Conservation (phyloP, 1,139 yeast genomes). For the Suhomyces bokatorum region DNA sequence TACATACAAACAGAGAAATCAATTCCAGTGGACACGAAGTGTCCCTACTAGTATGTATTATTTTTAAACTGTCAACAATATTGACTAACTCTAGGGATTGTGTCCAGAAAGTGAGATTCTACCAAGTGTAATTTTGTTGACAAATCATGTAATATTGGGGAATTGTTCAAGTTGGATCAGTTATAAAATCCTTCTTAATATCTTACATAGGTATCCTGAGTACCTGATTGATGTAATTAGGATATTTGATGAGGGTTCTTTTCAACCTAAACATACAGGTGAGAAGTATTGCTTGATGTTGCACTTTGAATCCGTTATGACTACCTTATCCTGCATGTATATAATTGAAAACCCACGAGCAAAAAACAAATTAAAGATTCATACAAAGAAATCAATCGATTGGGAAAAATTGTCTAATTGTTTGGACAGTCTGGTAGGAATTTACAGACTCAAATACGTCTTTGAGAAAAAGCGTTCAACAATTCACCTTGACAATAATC, state of each 20-base stretch:
- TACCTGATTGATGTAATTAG: background rate
- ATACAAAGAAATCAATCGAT: too few species aligned
- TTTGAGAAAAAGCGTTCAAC: background rate
- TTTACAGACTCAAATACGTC: background rate
- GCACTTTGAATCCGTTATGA: too few species aligned
- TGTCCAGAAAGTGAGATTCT: background rate
- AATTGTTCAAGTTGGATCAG: constrained; percentile 1
- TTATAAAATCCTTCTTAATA: background rate
- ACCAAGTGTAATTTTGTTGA: background rate
- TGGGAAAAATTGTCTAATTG: too few species aligned
- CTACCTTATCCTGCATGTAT: too few species aligned
- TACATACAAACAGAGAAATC: too few species aligned
- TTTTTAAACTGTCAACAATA: background rate
- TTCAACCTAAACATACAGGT: too few species aligned
- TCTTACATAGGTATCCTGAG: background rate
- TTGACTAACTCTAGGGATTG: background rate
- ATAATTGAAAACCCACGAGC: too few species aligned
- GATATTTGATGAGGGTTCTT: background rate
- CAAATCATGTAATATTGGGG: background rate
- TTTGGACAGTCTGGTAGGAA: background rate
- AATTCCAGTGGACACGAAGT: background rate
- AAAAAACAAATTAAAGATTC: too few species aligned
- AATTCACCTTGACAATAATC: background rate
- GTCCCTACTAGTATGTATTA: background rate
- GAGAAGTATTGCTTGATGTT: too few species aligned